Percentiles rank a stretch among this genome's conserved stretches.
These are phyloP conservation scores for Wickerhamiella kazuoi DNA, from an alignment of 805 yeast genomes.

Conservation along the genomic window DNA sequence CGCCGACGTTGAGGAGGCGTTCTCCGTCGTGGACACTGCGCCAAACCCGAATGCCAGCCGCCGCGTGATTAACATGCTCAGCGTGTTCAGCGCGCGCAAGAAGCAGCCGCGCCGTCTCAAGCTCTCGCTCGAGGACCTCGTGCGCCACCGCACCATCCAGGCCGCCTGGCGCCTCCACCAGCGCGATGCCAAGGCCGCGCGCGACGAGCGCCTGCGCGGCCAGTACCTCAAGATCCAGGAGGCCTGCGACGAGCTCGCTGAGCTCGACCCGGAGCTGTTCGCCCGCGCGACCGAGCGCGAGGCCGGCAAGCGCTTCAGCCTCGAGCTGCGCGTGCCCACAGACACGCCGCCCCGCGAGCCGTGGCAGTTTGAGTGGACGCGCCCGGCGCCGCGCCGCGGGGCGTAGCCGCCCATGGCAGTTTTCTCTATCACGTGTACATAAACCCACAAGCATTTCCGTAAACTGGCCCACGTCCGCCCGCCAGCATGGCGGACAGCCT, in stretches of 20 bases:
- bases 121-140: slow-evolving; percentile 58
- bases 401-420: too few relatives aligned
- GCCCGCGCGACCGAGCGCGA: slow-evolving; percentile 43
- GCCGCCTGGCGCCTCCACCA: slow-evolving; percentile 63
- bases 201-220: slow-evolving; percentile 20
- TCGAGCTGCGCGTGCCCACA: slow-evolving; percentile 76
- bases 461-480: too few relatives aligned
- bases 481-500: too few relatives aligned
- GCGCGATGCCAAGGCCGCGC: slow-evolving; percentile 31
- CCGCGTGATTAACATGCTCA: slow-evolving; percentile 39
- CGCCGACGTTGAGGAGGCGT: background rate
- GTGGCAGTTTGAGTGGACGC: slow-evolving; percentile 43
- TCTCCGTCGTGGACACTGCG: background rate
- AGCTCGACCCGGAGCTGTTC: slow-evolving; percentile 33
- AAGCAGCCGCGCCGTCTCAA: slow-evolving; percentile 74
- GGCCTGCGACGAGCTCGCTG: slow-evolving; percentile 53
- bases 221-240: slow-evolving; percentile 50
- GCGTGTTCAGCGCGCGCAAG: slow-evolving; percentile 71
- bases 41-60: slow-evolving; percentile 19
- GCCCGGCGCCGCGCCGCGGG: slow-evolving; percentile 7
- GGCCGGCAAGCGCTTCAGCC: slow-evolving; percentile 47
- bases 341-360: slow-evolving; percentile 69
- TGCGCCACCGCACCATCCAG: slow-evolving; percentile 67
- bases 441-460: too few relatives aligned
- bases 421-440: too few relatives aligned